Conservation (phyloP, 176 grass and related monocot species). For the Rhynchospora pubera region DNA sequence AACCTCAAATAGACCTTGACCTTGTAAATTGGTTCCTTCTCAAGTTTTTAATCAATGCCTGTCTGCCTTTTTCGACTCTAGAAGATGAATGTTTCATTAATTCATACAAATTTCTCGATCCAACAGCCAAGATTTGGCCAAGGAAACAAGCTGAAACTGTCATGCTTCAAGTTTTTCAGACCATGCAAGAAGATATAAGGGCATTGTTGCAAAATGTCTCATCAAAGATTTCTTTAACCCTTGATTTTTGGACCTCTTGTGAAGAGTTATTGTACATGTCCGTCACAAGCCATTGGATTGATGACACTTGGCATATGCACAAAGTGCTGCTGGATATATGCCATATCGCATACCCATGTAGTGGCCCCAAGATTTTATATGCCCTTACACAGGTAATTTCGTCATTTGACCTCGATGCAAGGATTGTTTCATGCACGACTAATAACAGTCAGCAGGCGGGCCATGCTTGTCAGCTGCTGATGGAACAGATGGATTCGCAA, state of each 20-base stretch:
- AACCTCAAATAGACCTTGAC: conserved; percentile 41
- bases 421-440: conserved; percentile 76
- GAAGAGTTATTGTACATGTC: conserved; percentile 85
- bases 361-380: conserved; percentile 48
- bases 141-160: conserved; percentile 65
- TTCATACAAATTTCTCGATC: conserved; percentile 65
- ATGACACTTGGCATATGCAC: conserved; percentile 64
- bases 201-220: conserved; percentile 48
- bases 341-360: conserved; percentile 56
- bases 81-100: conserved; percentile 46
- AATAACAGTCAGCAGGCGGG: conserved; percentile 58
- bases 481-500: conserved; percentile 44
- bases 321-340: conserved; percentile 76
- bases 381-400: conserved; percentile 46
- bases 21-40: conserved; percentile 89
- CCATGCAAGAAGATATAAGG: conserved; percentile 75
- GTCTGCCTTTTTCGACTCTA: conserved; percentile 45
- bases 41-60: conserved; percentile 61
- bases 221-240: conserved; percentile 61
- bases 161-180: conserved; percentile 55
- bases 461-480: conserved; percentile 52
- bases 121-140: conserved; percentile 59
- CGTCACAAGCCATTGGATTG: conserved; percentile 85
- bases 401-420: conserved; percentile 50
- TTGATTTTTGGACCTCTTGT: conserved; percentile 86